Base-by-base conservation (phyloP, 192 early-diverging fungal species). In the Pecoramyces ruminantium region DNA sequence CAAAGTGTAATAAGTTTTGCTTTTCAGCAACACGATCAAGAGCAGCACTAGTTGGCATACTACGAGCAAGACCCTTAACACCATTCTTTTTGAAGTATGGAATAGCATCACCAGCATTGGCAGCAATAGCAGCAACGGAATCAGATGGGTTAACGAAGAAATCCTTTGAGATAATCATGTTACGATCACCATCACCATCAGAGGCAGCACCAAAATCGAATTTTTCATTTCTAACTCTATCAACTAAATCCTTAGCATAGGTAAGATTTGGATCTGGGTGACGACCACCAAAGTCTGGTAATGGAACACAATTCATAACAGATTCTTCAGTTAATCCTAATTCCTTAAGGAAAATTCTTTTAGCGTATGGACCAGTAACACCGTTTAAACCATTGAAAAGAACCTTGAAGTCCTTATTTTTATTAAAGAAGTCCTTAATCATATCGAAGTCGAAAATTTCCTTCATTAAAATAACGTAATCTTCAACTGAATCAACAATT, bases 261-360 rank as follows among this genome's bases (percentile, higher is more conserved):
- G 96, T 97, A 85, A 99, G 87, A 86, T 99, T 99, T 29, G 97
- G 97, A 85, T 99, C 97, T 12, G 97, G 97, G 85, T 99, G 97
- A 84, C 93, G 51, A 84, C 85, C 95, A 80, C 95, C 96, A 89
- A 99, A 99, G 85, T 99, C 96, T 80, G 89, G 89, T 77, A 92
- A 86, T 42, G 96, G 94, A 11, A 87, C 86, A 82, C 84, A 91
- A 85, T 96, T 95, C 89, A 95, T 96, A 79, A 97, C 90, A 5
- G 92, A 92, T 16, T 87, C 84, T 80, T 87, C 85, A 38, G 93
- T 88, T 29, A 99, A 90, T 28, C 95, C 96, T 16, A 99, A 93
- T 86, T 97, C 95, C 39, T 93, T 87, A 28, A 96, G 90, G 81
- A 99, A 93, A 29, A 99, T 90, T 28, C 89, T 89, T 28, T 92